Evolutionary conservation across 2,329 filamentous ascomycete species (phyloP), one percentile per base, ranked within the genome.

Genomic region (Colletotrichum sp.): DNA sequence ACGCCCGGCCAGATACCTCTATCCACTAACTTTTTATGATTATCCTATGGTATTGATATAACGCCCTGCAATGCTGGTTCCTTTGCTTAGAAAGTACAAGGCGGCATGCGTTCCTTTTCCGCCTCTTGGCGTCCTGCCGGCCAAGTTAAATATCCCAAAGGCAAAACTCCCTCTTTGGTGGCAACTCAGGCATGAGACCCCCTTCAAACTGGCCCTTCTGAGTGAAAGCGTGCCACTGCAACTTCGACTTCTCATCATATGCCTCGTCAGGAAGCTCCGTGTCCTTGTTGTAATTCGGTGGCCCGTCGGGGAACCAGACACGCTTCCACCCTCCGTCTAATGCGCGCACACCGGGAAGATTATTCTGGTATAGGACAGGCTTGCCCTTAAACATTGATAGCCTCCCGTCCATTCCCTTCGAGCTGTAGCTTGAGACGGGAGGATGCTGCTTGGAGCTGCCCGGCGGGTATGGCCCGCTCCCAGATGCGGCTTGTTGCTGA

Each of bases 141-240:
- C 30, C 22, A 32, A 61, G 12, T 86, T 83, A 96, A 80, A 96
- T 93, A 81, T 95, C 91, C 90, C 94, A 96, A 32, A 86, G 84
- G 78, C 92, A 93, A 88, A 93, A 96, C 80, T 96, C 95, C 76
- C 92, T 89, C 84, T 93, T 93, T 0, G 96, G 96, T 25, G 96
- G 95, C 61, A 95, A 86, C 79, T 94, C 89, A 0, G 96, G 96
- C 86, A 98, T 94, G 8, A 92, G 80, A 1, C 93, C 93, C 43
- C 92, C 91, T 56, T 90, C 88, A 83, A 98, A 98, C 36, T 83
- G 84, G 1, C 95, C 95, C 25, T 90, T 91, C 77, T 91, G 87
- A 61, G 89, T 86, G 81, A 96, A 92, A 60, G 89, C 87, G 74
- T 87, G 86, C 85, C 96, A 98, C 61, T 91, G 89, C 48, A 87